Evolutionary conservation across 2,329 filamentous ascomycete genomes (phyloP), one percentile per base, ranked within the genome.

Genomic region (Nemania abortiva): DNA sequence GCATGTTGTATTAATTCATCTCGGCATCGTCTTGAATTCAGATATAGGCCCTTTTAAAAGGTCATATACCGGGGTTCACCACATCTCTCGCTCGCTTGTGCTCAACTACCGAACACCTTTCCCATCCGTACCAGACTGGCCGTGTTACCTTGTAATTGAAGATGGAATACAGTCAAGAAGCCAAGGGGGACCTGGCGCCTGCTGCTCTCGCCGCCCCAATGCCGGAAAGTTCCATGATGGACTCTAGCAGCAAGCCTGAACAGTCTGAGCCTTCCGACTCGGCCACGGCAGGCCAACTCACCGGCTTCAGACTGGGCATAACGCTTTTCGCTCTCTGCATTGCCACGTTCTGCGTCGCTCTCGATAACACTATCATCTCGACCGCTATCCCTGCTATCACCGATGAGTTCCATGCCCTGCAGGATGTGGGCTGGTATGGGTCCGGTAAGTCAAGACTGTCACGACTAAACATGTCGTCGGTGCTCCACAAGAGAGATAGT

Each of bases 361-460:
- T 58, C 24, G 63, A 61, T 45, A 37, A 45, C 20, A 62, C 58
- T 37, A 74, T 74, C 29, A 72, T 74, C 53, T 65, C 72, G 5
- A 77, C 75, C 0, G 76, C 76, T 6, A 75, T 76, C 6, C 75
- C 75, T 6, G 66, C 65, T 13, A 77, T 77, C 59, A 77, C 73
- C 3, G 72, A 76, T 59, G 68, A 75, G 52, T 77, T 77, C 52
- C 66, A 75, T 56, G 74, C 74, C 1, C 31, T 76, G 6, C 63
- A 63, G 34, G 77, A 78, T 56, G 67, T 77, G 10, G 73, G 76
- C 18, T 78, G 77, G 76, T 78, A 78, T 61, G 75, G 74, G 7
- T 73, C 71, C 3, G 52, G 27, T 34, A 34, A 31, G 52, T 54
- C 10, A 52, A 52, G 37, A 15, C 37, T 15, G 9, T 15, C 37